Base-by-base conservation (phyloP, 495 filamentous ascomycete genomes). In the Neurospora cerealis region DNA sequence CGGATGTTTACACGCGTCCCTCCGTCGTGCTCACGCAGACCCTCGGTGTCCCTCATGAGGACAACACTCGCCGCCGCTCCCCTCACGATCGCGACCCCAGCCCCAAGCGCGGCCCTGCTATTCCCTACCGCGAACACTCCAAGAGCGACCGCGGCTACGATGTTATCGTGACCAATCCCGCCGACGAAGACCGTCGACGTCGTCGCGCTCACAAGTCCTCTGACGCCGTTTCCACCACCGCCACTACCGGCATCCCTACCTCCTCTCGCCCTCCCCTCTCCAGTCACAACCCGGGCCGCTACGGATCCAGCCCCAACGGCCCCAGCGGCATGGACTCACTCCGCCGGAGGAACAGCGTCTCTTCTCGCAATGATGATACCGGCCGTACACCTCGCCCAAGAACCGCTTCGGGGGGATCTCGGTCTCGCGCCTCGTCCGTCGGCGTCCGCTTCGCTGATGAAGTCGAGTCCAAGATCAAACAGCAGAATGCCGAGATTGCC, bases 401-500 rank as follows among this genome's bases (percentile, higher is more conserved):
- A 72, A 73, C 41, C 72, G 72, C 24, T 77, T 78, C 4, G 74
- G 77, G 6, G 8, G 54, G 54, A 4, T 34, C 54, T 19, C 54
- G 54, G 28, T 66, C 54, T 19, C 54, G 54, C 15, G 54, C 54
- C 15, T 66, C 54, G 28, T 66, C 54, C 28, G 54, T 36, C 15
- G 54, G 54, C 24, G 71, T 83, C 10, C 79, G 78, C 1, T 80
- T 78, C 71, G 81, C 82, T 40, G 79, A 80, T 42, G 74, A 83
- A 71, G 74, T 80, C 69, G 74, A 78, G 6, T 74, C 37, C 17
- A 74, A 77, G 76, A 73, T 76, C 13, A 74, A 74, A 54, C 66
- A 75, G 24, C 79, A 81, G 17, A 81, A 83, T 54, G 78, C 81
- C 36, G 79, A 80, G 77, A 86, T 86, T 71, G 78, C 82, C 46